These are phyloP conservation scores for Bipolaris cookei DNA, from an alignment of 2,329 filamentous ascomycete species.

Conservation along the genomic window DNA sequence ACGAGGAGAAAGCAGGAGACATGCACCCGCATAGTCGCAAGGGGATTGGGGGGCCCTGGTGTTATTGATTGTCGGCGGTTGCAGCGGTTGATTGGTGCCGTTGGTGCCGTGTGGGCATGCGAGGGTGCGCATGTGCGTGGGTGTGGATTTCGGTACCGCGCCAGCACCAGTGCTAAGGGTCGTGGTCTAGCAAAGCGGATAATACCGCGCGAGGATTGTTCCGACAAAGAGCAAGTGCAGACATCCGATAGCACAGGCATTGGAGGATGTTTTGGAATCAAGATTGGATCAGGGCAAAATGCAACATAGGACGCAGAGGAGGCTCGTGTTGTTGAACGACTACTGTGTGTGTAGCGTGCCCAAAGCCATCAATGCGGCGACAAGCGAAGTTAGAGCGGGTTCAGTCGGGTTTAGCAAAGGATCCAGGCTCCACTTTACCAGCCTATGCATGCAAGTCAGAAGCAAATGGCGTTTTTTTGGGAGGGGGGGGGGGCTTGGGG, in stretches of 20 bases:
- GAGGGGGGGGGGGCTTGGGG: neutral
- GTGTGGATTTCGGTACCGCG: conserved; percentile 9
- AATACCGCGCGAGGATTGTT: conserved; percentile 22
- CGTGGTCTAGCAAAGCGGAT: conserved; percentile 6
- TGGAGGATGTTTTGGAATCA: neutral
- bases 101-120: neutral
- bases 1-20: conserved; percentile 6
- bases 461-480: conserved; percentile 28
- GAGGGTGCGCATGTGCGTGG: neutral
- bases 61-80: conserved; percentile 15
- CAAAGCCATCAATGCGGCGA: conserved; percentile 16
- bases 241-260: conserved; percentile 7
- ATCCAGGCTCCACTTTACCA: conserved; percentile 33
- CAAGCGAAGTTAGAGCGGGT: conserved; percentile 21
- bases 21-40: conserved; percentile 10
- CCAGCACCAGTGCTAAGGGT: conserved; percentile 10
- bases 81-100: conserved; percentile 22
- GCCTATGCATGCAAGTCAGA: conserved; percentile 36
- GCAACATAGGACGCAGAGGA: conserved; percentile 13
- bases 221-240: neutral
- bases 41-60: conserved; percentile 3
- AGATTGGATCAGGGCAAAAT: conserved; percentile 10
- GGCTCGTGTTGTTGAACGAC: conserved; percentile 19
- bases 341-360: conserved; percentile 23
- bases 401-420: conserved; percentile 23